Evolutionary conservation across 2,329 filamentous ascomycete genomes (phyloP).

Genomic region (Xylaria sp.): DNA sequence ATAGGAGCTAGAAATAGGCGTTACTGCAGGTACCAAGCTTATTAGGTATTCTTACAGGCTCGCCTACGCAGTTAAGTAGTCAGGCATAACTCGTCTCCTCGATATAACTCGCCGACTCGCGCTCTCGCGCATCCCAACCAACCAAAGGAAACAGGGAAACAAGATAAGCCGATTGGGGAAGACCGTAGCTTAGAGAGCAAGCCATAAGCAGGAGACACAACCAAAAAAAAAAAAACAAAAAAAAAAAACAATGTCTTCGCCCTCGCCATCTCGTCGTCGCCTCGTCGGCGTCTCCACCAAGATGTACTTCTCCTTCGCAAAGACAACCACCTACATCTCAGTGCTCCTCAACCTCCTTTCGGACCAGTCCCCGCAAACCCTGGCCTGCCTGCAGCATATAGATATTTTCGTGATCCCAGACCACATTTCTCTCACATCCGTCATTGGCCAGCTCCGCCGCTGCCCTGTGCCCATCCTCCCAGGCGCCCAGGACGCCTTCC

Average conservation of each 20-base stretch:
- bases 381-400: slow-evolving; percentile 42
- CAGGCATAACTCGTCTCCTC: no score
- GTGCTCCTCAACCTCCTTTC: slow-evolving; percentile 61
- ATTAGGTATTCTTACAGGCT: no score
- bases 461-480: slow-evolving; percentile 66
- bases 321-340: slow-evolving; percentile 68
- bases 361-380: slow-evolving; percentile 51
- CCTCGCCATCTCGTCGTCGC: slow-evolving; percentile 58
- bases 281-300: slow-evolving; percentile 80
- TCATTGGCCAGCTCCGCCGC: slow-evolving; percentile 61
- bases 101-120: neutral
- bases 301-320: slow-evolving; percentile 79
- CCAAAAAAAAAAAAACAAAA: neutral
- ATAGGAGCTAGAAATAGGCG: neutral
- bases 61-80: no score
- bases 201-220: neutral
- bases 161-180: no score
- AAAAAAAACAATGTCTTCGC: slow-evolving; percentile 27
- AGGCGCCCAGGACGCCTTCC: slow-evolving; percentile 81
- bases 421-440: slow-evolving; percentile 73
- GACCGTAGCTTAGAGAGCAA: neutral
- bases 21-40: slow-evolving; percentile 20
- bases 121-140: neutral
- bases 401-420: slow-evolving; percentile 80
- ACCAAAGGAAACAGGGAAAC: no score